A percentile compares a stretch with the other conserved stretches of the same genome.
phyloP scores from a whole-genome alignment of 306 rosid genomes.

The Erythrophleum fordii region DNA sequence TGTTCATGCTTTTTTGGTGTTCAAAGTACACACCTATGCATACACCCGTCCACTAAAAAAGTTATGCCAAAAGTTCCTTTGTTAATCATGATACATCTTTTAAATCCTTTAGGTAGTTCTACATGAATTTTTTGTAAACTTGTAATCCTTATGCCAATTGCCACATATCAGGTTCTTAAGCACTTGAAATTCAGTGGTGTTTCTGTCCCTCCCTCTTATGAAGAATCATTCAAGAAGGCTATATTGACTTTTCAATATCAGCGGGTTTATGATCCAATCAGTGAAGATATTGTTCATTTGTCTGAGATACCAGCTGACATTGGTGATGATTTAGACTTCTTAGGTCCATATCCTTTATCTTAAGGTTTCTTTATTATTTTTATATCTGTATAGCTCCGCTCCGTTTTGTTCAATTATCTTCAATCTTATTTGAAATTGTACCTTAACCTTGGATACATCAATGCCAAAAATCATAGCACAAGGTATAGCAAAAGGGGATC shows the following conservation, averaged over 20 bases:
- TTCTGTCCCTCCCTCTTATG: constrained; percentile 79
- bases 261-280: constrained; percentile 77
- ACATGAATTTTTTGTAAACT: constrained; percentile 22
- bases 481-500: constrained; percentile 89
- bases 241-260: constrained; percentile 82
- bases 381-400: constrained; percentile 19
- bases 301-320: constrained; percentile 52
- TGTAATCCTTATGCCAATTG: constrained; percentile 32
- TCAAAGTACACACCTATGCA: constrained; percentile 22
- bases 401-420: constrained; percentile 34
- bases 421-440: constrained; percentile 31
- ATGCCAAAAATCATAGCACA: constrained; percentile 73
- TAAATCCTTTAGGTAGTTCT: not conserved
- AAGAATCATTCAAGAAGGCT: constrained; percentile 91
- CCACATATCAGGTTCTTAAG: constrained; percentile 74
- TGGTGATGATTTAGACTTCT: constrained; percentile 72
- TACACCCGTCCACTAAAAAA: not conserved
- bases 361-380: constrained; percentile 16
- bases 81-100: not conserved
- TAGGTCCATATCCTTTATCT: constrained; percentile 93
- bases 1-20: not conserved
- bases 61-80: not conserved
- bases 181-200: constrained; percentile 77
- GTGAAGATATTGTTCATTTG: constrained; percentile 73
- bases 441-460: constrained; percentile 73